Percentiles rank a stretch among this genome's conserved stretches.
Evolutionary conservation across 1,139 yeast species (phyloP).

Genomic region (Nakaseomyces delphensis): DNA sequence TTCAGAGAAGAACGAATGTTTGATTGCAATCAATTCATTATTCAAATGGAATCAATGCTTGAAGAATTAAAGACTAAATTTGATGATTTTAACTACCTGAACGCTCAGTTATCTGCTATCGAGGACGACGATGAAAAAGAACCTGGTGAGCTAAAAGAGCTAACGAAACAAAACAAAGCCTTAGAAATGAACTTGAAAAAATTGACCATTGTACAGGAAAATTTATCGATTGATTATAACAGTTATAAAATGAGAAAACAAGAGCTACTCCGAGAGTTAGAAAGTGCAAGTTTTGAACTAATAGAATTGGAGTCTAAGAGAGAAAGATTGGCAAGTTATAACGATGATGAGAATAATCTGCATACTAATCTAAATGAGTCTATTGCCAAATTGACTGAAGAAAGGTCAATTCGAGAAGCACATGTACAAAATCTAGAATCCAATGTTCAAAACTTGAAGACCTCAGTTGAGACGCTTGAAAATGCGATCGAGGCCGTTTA

Average conservation of each 20-base stretch:
- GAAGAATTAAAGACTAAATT: constrained; percentile 36
- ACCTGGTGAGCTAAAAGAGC: constrained; percentile 36
- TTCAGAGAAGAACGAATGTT: constrained; percentile 70
- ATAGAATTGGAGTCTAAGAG: constrained; percentile 51
- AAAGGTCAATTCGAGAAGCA: constrained; percentile 39
- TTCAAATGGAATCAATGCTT: constrained; percentile 44
- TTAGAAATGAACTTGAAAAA: constrained; percentile 57
- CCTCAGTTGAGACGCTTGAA: constrained; percentile 51
- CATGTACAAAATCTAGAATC: constrained; percentile 39
- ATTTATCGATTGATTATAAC: constrained; percentile 54
- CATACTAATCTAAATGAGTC: constrained; percentile 36
- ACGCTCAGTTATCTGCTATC: constrained; percentile 36
- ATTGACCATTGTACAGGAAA: constrained; percentile 57
- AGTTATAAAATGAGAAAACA: constrained; percentile 58
- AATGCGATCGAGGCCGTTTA: constrained; percentile 26
- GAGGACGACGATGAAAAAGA: constrained; percentile 33
- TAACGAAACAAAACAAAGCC: constrained; percentile 48
- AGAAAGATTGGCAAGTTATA: constrained; percentile 51
- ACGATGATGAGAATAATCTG: constrained; percentile 53
- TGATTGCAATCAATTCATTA: constrained; percentile 56
- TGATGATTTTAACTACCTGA: constrained; percentile 32
- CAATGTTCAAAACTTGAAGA: constrained; percentile 43
- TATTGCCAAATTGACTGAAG: constrained; percentile 47
- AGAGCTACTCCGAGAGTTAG: constrained; percentile 43
- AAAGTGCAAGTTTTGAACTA: constrained; percentile 32